These are phyloP conservation scores for Acanthamoeba healyi DNA, from an alignment of 208 protist species.

Conservation along the genomic window DNA sequence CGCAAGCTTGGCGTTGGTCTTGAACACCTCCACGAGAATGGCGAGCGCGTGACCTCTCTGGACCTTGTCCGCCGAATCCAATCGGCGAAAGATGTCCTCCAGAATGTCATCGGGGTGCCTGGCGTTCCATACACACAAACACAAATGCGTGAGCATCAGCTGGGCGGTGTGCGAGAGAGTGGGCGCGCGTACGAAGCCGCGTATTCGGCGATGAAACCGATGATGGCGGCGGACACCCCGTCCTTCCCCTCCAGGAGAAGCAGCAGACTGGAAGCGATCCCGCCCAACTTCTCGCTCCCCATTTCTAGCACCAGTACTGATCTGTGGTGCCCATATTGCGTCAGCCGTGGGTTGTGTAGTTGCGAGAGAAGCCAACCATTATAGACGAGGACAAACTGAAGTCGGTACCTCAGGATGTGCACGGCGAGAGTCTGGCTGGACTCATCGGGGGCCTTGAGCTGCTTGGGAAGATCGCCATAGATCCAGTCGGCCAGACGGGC, in stretches of 20 bases:
- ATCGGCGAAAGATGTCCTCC: constrained; percentile 34
- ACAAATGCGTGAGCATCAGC: background rate
- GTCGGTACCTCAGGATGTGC: constrained; percentile 10
- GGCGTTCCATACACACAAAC: background rate
- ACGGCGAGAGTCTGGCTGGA: background rate
- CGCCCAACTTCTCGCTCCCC: constrained; percentile 1
- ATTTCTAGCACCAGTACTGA: background rate
- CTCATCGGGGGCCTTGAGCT: constrained; percentile 31
- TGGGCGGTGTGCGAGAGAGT: background rate
- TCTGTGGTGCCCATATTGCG: no score
- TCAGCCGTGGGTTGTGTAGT: no score
- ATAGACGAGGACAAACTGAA: no score
- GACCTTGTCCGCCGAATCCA: constrained; percentile 32
- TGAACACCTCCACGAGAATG: constrained; percentile 55
- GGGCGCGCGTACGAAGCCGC: constrained; percentile 6
- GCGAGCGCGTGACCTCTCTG: constrained; percentile 15
- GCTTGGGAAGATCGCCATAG: constrained; percentile 33
- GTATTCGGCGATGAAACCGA: constrained; percentile 68
- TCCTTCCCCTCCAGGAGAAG: constrained; percentile 46
- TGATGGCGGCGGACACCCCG: constrained; percentile 42
- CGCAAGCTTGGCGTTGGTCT: constrained; percentile 14
- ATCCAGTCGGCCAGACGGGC: background rate
- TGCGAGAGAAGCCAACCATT: no score
- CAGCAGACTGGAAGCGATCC: background rate
- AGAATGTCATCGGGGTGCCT: constrained; percentile 51